These are phyloP conservation scores for Aspergillus ruber DNA, from an alignment of 2,329 filamentous ascomycete genomes.

Conservation along the genomic window DNA sequence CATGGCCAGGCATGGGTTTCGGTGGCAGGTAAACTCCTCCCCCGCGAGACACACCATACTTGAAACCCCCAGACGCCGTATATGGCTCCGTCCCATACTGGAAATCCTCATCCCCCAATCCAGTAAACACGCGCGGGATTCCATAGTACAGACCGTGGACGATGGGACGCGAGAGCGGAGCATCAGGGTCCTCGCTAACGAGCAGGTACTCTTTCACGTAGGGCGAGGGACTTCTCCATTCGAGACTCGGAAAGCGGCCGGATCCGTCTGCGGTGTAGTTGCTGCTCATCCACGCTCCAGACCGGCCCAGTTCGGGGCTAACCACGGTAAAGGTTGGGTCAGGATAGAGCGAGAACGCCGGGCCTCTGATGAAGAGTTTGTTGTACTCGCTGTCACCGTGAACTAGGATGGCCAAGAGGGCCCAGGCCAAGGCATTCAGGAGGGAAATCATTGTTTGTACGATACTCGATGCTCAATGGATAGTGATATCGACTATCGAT, in stretches of 20 bases:
- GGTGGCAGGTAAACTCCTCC: conserved; percentile 42
- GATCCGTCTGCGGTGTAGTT: conserved; percentile 37
- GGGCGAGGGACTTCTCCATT: conserved; percentile 33
- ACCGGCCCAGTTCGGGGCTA: conserved; percentile 21
- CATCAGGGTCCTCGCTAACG: conserved; percentile 44
- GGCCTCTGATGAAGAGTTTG: conserved; percentile 21
- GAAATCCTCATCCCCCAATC: conserved; percentile 35
- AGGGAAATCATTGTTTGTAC: conserved; percentile 7
- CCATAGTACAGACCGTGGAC: conserved; percentile 42
- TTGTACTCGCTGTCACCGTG: conserved; percentile 13
- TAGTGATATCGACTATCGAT: neutral
- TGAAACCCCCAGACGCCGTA: conserved; percentile 38
- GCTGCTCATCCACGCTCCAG: conserved; percentile 23
- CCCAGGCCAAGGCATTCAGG: conserved; percentile 13
- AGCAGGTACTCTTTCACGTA: conserved; percentile 41
- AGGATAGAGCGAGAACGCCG: conserved; percentile 14
- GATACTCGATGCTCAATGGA: conserved; percentile 8
- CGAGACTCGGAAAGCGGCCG: conserved; percentile 37
- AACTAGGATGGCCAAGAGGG: neutral
- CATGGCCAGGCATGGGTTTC: conserved; percentile 45
- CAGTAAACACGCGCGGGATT: conserved; percentile 32
- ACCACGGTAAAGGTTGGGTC: conserved; percentile 15
- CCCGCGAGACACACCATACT: conserved; percentile 40
- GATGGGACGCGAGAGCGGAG: conserved; percentile 40
- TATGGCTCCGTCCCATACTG: conserved; percentile 5